phyloP scores from a whole-genome alignment of 495 filamentous ascomycete species.

The Sporormia fimetaria region DNA sequence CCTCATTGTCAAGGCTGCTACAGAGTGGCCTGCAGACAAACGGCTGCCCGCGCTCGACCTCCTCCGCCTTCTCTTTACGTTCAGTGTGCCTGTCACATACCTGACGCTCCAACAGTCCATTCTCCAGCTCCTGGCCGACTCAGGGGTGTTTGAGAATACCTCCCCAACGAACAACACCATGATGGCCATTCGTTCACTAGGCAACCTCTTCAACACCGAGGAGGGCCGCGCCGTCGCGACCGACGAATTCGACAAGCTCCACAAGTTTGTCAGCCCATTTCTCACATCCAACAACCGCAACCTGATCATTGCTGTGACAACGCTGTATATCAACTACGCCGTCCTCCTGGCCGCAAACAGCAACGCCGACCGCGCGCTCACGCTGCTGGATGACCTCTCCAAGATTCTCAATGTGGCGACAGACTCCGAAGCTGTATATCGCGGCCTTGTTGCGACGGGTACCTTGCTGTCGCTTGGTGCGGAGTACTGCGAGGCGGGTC shows the following conservation, averaged over 20 bases:
- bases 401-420: conserved; percentile 50
- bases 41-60: conserved; percentile 79
- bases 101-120: conserved; percentile 38
- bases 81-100: conserved; percentile 50
- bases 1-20: conserved; percentile 54
- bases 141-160: conserved; percentile 46
- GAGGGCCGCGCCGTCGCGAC: conserved; percentile 55
- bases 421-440: conserved; percentile 74
- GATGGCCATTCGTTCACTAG: conserved; percentile 69
- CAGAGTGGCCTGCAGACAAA: conserved; percentile 63
- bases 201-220: conserved; percentile 74
- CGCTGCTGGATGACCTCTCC: conserved; percentile 51
- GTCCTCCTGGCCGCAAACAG: conserved; percentile 38
- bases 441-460: conserved; percentile 70
- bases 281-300: conserved; percentile 57
- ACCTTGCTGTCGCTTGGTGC: conserved; percentile 52
- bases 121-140: conserved; percentile 40
- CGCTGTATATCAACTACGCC: conserved; percentile 76
- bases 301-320: conserved; percentile 66
- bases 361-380: conserved; percentile 44
- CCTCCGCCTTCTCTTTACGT: conserved; percentile 63
- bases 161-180: conserved; percentile 62
- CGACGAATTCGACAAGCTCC: conserved; percentile 42
- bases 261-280: conserved; percentile 27
- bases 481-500: conserved; percentile 39